These are phyloP conservation scores for Aristolochia fimbriata DNA, from an alignment of 164 flowering plant genomes.

Conservation along the genomic window DNA sequence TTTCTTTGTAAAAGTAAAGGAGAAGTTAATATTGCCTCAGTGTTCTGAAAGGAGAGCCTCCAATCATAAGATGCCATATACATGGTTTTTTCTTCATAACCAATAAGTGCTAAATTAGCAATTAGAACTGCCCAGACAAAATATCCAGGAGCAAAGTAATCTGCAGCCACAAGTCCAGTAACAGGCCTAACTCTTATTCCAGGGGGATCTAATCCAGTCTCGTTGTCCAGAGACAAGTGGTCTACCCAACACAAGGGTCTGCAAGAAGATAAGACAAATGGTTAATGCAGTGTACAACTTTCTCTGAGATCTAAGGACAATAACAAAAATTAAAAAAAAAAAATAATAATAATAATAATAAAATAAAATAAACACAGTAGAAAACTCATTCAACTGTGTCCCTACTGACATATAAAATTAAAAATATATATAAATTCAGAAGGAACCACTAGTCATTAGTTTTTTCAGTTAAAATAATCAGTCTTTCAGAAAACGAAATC, in stretches of 20 bases:
- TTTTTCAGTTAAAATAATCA: too few relatives aligned
- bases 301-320: too few relatives aligned
- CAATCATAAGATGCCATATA: slow-evolving; percentile 69
- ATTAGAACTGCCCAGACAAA: slow-evolving; percentile 68
- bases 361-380: too few relatives aligned
- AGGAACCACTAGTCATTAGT: too few relatives aligned
- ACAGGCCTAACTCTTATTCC: slow-evolving; percentile 53
- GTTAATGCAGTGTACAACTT: neutral
- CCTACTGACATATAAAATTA: too few relatives aligned
- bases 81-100: slow-evolving; percentile 66
- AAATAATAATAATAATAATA: too few relatives aligned
- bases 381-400: too few relatives aligned
- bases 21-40: slow-evolving; percentile 30
- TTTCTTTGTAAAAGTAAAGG: neutral
- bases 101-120: slow-evolving; percentile 60
- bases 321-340: too few relatives aligned
- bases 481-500: too few relatives aligned
- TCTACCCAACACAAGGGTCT: slow-evolving; percentile 65
- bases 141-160: slow-evolving; percentile 63
- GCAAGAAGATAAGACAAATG: neutral
- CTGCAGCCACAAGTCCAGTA: slow-evolving; percentile 62
- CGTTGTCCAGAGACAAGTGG: slow-evolving; percentile 60
- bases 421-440: too few relatives aligned
- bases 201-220: slow-evolving; percentile 52
- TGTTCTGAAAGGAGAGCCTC: slow-evolving; percentile 58